A percentile compares a stretch with the other conserved stretches of the same genome.
Evolutionary conservation across 2,329 filamentous ascomycete species (phyloP).

Genomic region (Chalara sp.): DNA sequence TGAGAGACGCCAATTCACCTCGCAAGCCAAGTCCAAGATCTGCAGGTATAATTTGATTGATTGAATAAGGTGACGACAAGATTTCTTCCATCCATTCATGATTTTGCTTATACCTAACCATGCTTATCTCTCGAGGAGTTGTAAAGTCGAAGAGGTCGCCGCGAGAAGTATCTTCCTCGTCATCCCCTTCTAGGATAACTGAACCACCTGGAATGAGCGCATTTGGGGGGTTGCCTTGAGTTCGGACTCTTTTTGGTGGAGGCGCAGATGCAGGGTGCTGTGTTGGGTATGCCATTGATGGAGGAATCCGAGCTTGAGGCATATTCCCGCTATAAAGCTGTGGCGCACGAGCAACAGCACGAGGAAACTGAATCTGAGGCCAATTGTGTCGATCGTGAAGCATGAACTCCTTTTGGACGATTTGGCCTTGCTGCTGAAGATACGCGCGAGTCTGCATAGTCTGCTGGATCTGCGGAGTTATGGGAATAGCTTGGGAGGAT

Average conservation of each 20-base stretch:
- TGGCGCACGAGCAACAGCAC: conserved; percentile 34
- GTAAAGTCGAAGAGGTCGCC: conserved; percentile 88
- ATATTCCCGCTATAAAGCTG: conserved; percentile 20
- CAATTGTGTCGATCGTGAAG: conserved; percentile 83
- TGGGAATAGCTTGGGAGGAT: conserved; percentile 59
- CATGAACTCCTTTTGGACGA: conserved; percentile 91
- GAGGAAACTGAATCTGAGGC: conserved; percentile 73
- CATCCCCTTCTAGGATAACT: conserved; percentile 46
- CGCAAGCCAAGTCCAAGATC: conserved; percentile 81
- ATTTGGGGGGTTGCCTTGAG: conserved; percentile 14
- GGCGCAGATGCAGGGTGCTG: conserved; percentile 38
- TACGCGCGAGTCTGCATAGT: conserved; percentile 56
- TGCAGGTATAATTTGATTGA: conserved; percentile 76
- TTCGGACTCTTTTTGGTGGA: conserved; percentile 45
- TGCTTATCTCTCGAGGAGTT: conserved; percentile 82
- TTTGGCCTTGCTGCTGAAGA: conserved; percentile 69
- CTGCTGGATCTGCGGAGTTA: conserved; percentile 53
- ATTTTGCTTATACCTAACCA: conserved; percentile 83
- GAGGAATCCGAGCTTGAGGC: conserved; percentile 29
- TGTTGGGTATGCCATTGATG: conserved; percentile 56
- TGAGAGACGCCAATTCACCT: conserved; percentile 75
- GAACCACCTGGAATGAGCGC: conserved; percentile 10
- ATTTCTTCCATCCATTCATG: conserved; percentile 99
- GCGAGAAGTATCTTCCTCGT: conserved; percentile 81
- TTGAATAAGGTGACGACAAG: conserved; percentile 80